These are phyloP conservation scores for Excoecaria cochinchinensis DNA, from an alignment of 345 rosid genomes.

Conservation along the genomic window DNA sequence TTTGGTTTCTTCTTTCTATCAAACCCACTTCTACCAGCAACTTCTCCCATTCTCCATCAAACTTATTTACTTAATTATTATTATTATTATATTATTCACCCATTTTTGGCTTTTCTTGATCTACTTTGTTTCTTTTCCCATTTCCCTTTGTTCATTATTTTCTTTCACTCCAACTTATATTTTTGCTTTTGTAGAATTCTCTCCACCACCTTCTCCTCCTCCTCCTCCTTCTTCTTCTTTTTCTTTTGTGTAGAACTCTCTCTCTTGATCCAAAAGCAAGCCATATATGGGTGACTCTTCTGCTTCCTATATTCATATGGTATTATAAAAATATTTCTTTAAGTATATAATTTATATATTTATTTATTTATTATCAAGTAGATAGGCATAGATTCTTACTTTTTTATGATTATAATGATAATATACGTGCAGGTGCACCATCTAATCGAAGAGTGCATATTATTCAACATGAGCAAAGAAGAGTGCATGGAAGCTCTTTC, in stretches of 20 bases:
- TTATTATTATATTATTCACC: background rate
- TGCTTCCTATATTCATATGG: slow-evolving; percentile 32
- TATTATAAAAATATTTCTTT: background rate
- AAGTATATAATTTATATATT: background rate
- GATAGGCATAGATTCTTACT: background rate
- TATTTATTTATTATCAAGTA: no score
- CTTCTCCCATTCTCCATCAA: background rate
- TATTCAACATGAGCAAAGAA: slow-evolving; percentile 82
- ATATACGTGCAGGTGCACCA: slow-evolving; percentile 65
- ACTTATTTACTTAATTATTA: background rate
- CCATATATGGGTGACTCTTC: slow-evolving; percentile 20
- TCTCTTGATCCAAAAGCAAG: no score
- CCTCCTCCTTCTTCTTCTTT: background rate
- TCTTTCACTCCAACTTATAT: no score
- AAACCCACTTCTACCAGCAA: no score
- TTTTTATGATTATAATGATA: background rate
- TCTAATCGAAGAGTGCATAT: slow-evolving; percentile 84
- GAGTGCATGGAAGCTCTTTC: slow-evolving; percentile 93
- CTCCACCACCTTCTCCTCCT: background rate
- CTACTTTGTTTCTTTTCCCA: slow-evolving; percentile 6
- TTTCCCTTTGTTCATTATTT: background rate
- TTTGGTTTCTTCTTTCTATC: background rate
- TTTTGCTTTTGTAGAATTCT: background rate
- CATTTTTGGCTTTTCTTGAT: slow-evolving; percentile 19
- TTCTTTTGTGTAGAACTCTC: background rate